phyloP scores from a whole-genome alignment of 2,329 filamentous ascomycete species.

The Chaetomiaceae sp. region DNA sequence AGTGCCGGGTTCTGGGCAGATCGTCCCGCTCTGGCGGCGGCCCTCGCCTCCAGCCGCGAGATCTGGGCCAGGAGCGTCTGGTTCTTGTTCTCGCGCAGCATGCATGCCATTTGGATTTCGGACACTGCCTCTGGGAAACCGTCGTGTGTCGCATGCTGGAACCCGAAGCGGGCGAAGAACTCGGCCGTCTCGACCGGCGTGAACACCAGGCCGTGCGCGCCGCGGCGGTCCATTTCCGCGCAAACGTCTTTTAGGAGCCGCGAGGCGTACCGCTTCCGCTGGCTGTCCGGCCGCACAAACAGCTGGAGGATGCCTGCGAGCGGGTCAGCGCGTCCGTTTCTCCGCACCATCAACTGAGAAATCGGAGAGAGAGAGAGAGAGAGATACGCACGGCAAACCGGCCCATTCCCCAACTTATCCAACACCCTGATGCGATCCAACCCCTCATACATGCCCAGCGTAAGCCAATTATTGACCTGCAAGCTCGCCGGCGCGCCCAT shows the following conservation, averaged over 20 bases:
- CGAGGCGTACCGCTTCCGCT: not conserved
- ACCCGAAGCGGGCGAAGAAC: not conserved
- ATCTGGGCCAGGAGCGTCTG: too few relatives aligned
- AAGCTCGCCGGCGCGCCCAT: too few relatives aligned
- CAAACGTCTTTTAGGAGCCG: not conserved
- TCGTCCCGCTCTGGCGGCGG: too few relatives aligned
- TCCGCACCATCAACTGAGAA: not conserved
- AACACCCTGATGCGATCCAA: not conserved
- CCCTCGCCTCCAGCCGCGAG: too few relatives aligned
- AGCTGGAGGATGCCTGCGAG: conserved; percentile 1
- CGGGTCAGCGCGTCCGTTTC: not conserved
- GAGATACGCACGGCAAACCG: too few relatives aligned
- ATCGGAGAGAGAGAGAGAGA: too few relatives aligned
- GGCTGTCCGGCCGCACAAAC: not conserved
- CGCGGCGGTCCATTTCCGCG: not conserved
- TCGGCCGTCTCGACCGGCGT: not conserved
- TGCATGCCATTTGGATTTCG: not conserved
- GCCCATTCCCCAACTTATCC: not conserved
- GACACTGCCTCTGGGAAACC: too few relatives aligned
- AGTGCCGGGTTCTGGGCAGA: too few relatives aligned
- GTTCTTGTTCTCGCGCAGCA: not conserved
- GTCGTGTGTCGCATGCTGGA: not conserved
- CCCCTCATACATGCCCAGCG: not conserved
- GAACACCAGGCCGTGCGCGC: not conserved
- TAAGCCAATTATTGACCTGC: too few relatives aligned